Evolutionary conservation across 768 basidiomycete species (phyloP).

Genomic region (Trametes cinnabarina): DNA sequence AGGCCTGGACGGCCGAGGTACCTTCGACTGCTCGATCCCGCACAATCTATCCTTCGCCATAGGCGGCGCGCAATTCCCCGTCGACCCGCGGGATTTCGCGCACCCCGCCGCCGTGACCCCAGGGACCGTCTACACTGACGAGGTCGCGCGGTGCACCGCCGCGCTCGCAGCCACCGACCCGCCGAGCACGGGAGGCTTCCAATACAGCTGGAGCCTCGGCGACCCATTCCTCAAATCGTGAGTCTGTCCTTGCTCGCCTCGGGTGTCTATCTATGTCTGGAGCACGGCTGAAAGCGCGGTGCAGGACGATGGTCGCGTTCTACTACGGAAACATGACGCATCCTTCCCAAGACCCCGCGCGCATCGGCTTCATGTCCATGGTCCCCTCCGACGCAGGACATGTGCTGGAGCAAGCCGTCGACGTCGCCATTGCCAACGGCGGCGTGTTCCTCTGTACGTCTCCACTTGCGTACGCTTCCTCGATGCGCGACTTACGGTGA

Average conservation of each 20-base stretch:
- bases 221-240: slow-evolving; percentile 76
- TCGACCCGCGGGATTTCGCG: slow-evolving; percentile 74
- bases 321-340: slow-evolving; percentile 71
- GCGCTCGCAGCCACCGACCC: slow-evolving; percentile 64
- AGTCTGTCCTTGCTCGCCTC: slow-evolving; percentile 18
- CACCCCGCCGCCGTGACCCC: slow-evolving; percentile 35
- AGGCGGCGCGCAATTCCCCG: slow-evolving; percentile 64
- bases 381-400: slow-evolving; percentile 55
- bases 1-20: slow-evolving; percentile 29
- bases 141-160: slow-evolving; percentile 45
- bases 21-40: slow-evolving; percentile 56
- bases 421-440: slow-evolving; percentile 27
- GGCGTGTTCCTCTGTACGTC: slow-evolving; percentile 34
- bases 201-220: slow-evolving; percentile 78
- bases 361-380: slow-evolving; percentile 70
- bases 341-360: slow-evolving; percentile 65
- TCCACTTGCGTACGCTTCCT: background rate
- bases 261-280: background rate
- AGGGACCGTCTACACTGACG: slow-evolving; percentile 22
- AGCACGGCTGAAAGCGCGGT: background rate
- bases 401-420: slow-evolving; percentile 36
- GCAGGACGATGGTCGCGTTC: slow-evolving; percentile 63
- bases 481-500: no score
- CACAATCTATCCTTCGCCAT: slow-evolving; percentile 69
- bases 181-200: slow-evolving; percentile 50